phyloP scores from a whole-genome alignment of 2,329 filamentous ascomycete species.

The Colletotrichum camelliae region DNA sequence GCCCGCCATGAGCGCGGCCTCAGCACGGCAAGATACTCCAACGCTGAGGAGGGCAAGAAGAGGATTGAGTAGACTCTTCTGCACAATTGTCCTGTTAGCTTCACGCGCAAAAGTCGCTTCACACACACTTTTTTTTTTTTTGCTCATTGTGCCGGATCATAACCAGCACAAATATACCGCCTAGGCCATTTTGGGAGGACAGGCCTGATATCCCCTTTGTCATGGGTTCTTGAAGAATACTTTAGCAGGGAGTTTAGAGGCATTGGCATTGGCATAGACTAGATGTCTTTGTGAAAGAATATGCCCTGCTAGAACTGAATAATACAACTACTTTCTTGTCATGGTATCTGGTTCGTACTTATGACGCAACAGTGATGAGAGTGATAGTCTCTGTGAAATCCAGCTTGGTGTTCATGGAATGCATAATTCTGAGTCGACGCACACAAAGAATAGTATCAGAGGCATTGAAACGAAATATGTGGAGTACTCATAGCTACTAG shows the following conservation, averaged over 20 bases:
- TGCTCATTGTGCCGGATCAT: neutral
- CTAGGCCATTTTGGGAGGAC: neutral
- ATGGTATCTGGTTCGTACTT: neutral
- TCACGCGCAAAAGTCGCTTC: neutral
- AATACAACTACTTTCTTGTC: neutral
- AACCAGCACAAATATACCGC: neutral
- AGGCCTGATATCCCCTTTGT: neutral
- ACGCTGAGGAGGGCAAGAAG: slow-evolving; percentile 97
- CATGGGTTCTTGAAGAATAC: neutral
- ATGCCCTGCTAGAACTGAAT: slow-evolving; percentile 1
- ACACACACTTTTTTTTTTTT: neutral
- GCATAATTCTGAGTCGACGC: too few species aligned
- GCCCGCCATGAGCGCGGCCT: slow-evolving; percentile 79
- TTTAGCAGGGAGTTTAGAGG: neutral
- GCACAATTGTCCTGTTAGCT: neutral
- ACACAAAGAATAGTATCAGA: too few species aligned
- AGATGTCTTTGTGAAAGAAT: neutral
- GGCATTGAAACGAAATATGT: too few species aligned
- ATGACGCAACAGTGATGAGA: neutral
- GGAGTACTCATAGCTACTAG: too few species aligned
- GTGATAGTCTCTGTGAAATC: neutral
- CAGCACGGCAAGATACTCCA: slow-evolving; percentile 82
- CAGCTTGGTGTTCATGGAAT: neutral
- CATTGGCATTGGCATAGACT: neutral
- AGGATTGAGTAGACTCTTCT: slow-evolving; percentile 74